Base-by-base conservation (phyloP, 345 rosid species). In the Ceriops decandra region DNA sequence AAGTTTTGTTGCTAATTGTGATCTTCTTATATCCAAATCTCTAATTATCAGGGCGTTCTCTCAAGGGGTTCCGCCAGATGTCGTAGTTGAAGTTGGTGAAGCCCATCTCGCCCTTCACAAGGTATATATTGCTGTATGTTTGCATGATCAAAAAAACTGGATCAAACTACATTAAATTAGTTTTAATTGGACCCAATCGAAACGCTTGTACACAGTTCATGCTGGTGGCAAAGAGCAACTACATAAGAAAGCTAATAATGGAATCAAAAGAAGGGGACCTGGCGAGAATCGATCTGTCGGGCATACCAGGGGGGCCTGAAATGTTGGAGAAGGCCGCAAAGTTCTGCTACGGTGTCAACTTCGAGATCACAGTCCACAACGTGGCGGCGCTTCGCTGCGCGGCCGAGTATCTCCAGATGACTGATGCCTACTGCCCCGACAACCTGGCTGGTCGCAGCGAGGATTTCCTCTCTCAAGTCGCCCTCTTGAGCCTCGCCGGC, bases 261-360 rank as follows among this genome's bases (percentile, higher is more conserved):
- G 96, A 91, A 62, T 82, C 99, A 0, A 76, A 85, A 16, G 93
- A 83, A 54, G 54, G 82, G 0, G 97, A 87, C 61, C 76, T 89
- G 49, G 78, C 89, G 0, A 83, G 77, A 69, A 84, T 95, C 61
- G 57, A 85, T 61, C 80, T 95, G 16, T 88, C 95, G 3, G 85
- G 82, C 68, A 80, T 88, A 3, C 97, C 99, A 0, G 99, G 99
- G 49, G 99, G 99, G n/a, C 89, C 96, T 0, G 93, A 95, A 79
- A 87, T 85, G 67, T 88, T 95, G 47, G 99, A 89, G 80, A 95
- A 91, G 79, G 95, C 93, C 1, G 97, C 95, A 0, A 95, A 91
- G 21, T 95, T 95, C 82, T 95, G 99, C 77, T 95, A 95, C 64
- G 88, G 97, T 0, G 89, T 95, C 60, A 95, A 95, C 84, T 95